Base-by-base conservation (phyloP, 2,329 filamentous ascomycete genomes). In the Sarocladium kiliense region DNA sequence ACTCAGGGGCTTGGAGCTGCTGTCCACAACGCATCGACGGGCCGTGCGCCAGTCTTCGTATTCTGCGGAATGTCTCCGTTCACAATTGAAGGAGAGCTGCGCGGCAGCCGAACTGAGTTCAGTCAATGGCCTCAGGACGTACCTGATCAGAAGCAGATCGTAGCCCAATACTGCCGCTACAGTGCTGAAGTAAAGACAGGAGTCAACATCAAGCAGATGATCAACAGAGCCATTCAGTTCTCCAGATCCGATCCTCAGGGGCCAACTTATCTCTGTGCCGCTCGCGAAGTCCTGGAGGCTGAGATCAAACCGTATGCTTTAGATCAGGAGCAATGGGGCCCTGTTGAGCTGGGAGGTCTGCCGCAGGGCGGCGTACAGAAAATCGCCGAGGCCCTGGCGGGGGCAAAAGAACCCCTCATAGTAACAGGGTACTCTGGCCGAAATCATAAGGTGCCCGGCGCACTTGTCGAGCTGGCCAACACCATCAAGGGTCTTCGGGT, bases 41-140 rank as follows among this genome's bases (percentile, higher is more conserved):
- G 89, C 1, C 80, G 89, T 50, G 85, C 85, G 0, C 89, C 89
- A 0, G 84, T 93, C 3, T 70, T 93, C 45, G 84, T 93, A 55
- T 92, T 93, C 62, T 89, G 89, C 1, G 89, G 89, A 3, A 73
- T 92, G 16, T 89, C 85, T 11, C 89, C 89, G 0, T 89, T 85
- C 65, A 92, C 89, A 0, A 78, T 86, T 27, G 87, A 91, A 62
- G 89, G 89, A 16, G 89, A 93, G 69, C 82, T 88, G 72, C 79
- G 86, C 1, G 89, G 89, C 12, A 86, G 80, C n/a, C 77, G 89
- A 54, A 91, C 88, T 1, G 89, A 93, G 69, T 92, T 89, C 67
- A 92, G 91, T 61, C 89, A 93, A 68, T 93, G 89, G 88, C 87
- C 92, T 30, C 89, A 93, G 64, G 88, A 93, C 68, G 86, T 91